Evolutionary conservation across 805 yeast genomes (phyloP).

Genomic region (Wickerhamomyces queroliae): DNA sequence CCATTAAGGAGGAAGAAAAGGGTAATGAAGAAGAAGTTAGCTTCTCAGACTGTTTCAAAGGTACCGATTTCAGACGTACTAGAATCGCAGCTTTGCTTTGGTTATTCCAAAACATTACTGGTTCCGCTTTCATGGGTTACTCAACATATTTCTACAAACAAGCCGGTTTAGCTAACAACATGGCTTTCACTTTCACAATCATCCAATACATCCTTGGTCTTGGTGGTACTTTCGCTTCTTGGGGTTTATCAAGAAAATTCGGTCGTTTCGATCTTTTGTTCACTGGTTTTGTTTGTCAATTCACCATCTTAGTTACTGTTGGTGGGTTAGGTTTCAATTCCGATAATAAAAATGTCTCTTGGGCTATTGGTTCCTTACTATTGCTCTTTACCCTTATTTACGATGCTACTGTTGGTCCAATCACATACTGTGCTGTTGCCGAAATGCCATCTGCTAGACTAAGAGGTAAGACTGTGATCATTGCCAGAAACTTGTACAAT

Average conservation of each 20-base stretch:
- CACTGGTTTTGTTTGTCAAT: slow-evolving; percentile 22
- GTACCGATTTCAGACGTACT: slow-evolving; percentile 39
- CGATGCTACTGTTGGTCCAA: slow-evolving; percentile 33
- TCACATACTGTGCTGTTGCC: slow-evolving; percentile 30
- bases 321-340: slow-evolving; percentile 13
- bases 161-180: slow-evolving; percentile 38
- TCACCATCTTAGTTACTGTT: slow-evolving; percentile 8
- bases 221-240: slow-evolving; percentile 25
- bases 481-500: slow-evolving; percentile 25
- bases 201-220: slow-evolving; percentile 28
- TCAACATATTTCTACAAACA: slow-evolving; percentile 40
- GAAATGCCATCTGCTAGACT: slow-evolving; percentile 34
- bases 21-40: slow-evolving; percentile 30
- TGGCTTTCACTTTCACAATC: slow-evolving; percentile 17
- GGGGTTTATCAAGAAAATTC: slow-evolving; percentile 25
- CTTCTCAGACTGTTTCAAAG: slow-evolving; percentile 39
- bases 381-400: slow-evolving; percentile 12
- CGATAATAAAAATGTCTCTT: slow-evolving; percentile 3
- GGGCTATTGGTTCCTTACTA: neutral
- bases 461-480: slow-evolving; percentile 34
- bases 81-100: slow-evolving; percentile 29
- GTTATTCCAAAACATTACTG: slow-evolving; percentile 39
- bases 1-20: slow-evolving; percentile 23
- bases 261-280: slow-evolving; percentile 26
- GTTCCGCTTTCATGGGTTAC: slow-evolving; percentile 42